A percentile compares a stretch with the other conserved stretches of the same genome.
Evolutionary conservation across 2,329 filamentous ascomycete species (phyloP).

Genomic region (Ophiostoma populinum): DNA sequence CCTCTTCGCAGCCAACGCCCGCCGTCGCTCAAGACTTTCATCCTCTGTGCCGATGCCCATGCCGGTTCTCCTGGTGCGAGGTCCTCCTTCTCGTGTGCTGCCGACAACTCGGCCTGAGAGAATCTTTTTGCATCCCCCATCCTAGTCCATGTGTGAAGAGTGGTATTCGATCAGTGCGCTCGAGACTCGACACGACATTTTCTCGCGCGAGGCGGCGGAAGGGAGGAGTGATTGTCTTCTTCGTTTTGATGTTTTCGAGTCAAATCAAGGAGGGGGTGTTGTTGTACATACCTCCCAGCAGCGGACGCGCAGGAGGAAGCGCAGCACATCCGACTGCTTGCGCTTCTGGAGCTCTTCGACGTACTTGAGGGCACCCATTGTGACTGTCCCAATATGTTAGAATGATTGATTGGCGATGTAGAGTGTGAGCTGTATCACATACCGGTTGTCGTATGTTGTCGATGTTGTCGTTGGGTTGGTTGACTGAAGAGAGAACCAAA

Average conservation of each 20-base stretch:
- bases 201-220: neutral
- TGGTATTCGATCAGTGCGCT: no score
- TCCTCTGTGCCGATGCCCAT: neutral
- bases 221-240: neutral
- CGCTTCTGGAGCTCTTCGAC: slow-evolving; percentile 99
- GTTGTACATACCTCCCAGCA: slow-evolving; percentile 92
- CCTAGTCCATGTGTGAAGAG: neutral
- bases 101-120: slow-evolving; percentile 6
- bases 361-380: slow-evolving; percentile 99
- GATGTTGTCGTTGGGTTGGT: slow-evolving; percentile 4
- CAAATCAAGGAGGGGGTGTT: slow-evolving; percentile 10
- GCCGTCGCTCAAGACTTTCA: no score
- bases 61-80: neutral
- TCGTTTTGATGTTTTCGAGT: slow-evolving; percentile 1
- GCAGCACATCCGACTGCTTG: slow-evolving; percentile 99
- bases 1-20: no score
- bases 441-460: slow-evolving; percentile 6
- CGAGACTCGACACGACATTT: slow-evolving; percentile 2
- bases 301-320: slow-evolving; percentile 98
- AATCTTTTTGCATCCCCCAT: neutral
- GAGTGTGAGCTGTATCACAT: neutral
- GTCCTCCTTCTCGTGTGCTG: neutral
- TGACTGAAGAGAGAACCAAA: neutral
- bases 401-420: neutral
- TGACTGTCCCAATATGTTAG: slow-evolving; percentile 23